Conservation (phyloP, 2,329 filamentous ascomycete species). For the Fusarium hainanense region DNA sequence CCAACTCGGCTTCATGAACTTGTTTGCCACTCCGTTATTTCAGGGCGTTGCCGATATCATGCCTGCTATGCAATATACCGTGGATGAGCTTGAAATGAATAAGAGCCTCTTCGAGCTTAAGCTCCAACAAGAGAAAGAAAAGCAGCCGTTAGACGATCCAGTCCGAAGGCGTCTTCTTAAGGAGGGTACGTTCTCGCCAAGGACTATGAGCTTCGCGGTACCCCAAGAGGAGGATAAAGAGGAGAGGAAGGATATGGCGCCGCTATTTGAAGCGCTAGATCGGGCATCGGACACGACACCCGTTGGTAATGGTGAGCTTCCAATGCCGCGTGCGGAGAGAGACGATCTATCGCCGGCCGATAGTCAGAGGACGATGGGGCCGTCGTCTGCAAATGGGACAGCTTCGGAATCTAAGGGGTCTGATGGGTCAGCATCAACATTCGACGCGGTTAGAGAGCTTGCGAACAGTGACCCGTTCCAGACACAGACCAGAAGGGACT, state of each 20-base stretch:
- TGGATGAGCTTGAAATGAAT: conserved; percentile 84
- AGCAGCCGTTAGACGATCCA: conserved; percentile 53
- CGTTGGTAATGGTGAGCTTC: conserved; percentile 37
- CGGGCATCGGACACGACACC: conserved; percentile 36
- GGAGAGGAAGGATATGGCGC: conserved; percentile 38
- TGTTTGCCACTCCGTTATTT: conserved; percentile 94
- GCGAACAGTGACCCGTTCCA: conserved; percentile 63
- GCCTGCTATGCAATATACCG: conserved; percentile 84
- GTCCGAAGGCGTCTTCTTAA: conserved; percentile 51
- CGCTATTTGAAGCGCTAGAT: conserved; percentile 32
- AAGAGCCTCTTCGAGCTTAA: conserved; percentile 77
- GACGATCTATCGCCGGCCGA: conserved; percentile 45
- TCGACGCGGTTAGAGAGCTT: conserved; percentile 61
- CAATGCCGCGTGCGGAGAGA: conserved; percentile 42
- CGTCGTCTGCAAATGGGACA: conserved; percentile 39
- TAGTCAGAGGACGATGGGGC: conserved; percentile 46
- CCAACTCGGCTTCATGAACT: conserved; percentile 95
- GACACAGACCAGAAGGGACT: conserved; percentile 49
- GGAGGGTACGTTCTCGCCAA: conserved; percentile 59
- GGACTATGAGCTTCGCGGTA: conserved; percentile 56
- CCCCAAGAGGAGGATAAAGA: conserved; percentile 45
- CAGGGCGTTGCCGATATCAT: conserved; percentile 87
- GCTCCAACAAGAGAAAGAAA: conserved; percentile 72
- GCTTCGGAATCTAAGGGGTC: conserved; percentile 53
- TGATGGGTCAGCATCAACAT: conserved; percentile 58